These are phyloP conservation scores for Neophaeococcomyces mojaviensis DNA, from an alignment of 2,329 filamentous ascomycete species.

Conservation along the genomic window DNA sequence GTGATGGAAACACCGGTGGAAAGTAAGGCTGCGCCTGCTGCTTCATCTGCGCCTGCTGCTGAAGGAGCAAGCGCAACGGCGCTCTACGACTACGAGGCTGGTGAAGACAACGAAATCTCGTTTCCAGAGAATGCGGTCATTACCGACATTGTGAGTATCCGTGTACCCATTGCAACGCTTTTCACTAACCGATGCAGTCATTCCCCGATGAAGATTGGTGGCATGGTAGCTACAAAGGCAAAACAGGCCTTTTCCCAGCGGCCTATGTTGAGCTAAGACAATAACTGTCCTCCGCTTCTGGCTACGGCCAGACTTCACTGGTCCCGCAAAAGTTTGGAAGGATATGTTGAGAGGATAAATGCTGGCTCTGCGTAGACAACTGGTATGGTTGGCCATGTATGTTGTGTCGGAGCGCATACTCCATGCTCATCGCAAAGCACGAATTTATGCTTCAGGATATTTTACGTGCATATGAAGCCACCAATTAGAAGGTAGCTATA, in stretches of 20 bases:
- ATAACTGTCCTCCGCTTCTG: conserved; percentile 18
- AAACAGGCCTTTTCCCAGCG: conserved; percentile 70
- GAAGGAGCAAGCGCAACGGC: conserved; percentile 67
- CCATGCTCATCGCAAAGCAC: too few species aligned
- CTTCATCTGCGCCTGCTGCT: conserved; percentile 33
- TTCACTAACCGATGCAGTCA: conserved; percentile 49
- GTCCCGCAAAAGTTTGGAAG: too few species aligned
- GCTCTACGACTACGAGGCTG: conserved; percentile 92
- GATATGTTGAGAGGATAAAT: too few species aligned
- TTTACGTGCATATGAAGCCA: not conserved
- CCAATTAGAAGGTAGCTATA: conserved; percentile 9
- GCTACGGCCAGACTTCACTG: too few species aligned
- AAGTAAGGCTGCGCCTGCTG: conserved; percentile 26
- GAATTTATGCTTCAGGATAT: not conserved
- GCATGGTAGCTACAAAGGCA: conserved; percentile 77
- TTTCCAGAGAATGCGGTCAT: conserved; percentile 87
- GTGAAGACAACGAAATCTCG: conserved; percentile 78
- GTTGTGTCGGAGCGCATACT: too few species aligned
- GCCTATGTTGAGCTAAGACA: conserved; percentile 41
- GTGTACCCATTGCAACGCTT: not conserved
- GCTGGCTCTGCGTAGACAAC: too few species aligned
- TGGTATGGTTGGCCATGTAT: too few species aligned
- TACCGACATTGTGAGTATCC: conserved; percentile 59
- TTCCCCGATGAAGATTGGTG: conserved; percentile 99
- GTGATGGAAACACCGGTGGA: not conserved